Percentiles rank a stretch among this genome's conserved stretches.
Evolutionary conservation across 768 basidiomycete species (phyloP).

Genomic region (Serpula lacrymans): DNA sequence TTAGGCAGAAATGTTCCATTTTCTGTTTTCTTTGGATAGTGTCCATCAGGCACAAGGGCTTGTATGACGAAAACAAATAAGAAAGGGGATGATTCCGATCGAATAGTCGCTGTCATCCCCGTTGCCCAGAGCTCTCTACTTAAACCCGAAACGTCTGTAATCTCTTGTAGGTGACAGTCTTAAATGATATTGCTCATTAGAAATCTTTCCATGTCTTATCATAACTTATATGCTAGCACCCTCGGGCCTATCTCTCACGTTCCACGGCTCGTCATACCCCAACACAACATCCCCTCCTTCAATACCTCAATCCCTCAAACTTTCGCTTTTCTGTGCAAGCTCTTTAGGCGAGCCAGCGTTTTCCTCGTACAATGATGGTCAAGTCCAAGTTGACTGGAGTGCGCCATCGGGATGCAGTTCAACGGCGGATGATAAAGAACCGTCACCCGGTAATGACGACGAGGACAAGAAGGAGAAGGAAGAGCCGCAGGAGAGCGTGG

Average conservation of each 20-base stretch:
- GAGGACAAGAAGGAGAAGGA: conserved; percentile 18
- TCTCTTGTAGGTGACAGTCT: conserved; percentile 44
- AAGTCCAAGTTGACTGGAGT: conserved; percentile 59
- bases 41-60: conserved; percentile 62
- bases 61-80: conserved; percentile 69
- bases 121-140: conserved; percentile 44
- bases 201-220: background rate
- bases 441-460: conserved; percentile 22
- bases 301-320: conserved; percentile 54
- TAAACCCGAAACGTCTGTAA: conserved; percentile 19
- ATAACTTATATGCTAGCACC: conserved; percentile 36
- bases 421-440: conserved; percentile 6
- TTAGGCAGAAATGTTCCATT: too few species aligned
- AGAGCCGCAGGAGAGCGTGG: conserved; percentile 41
- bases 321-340: conserved; percentile 58
- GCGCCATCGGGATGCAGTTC: conserved; percentile 55
- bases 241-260: conserved; percentile 50
- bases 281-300: conserved; percentile 39
- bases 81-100: conserved; percentile 51
- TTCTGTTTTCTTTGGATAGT: conserved; percentile 40
- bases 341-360: conserved; percentile 47
- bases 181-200: conserved; percentile 18
- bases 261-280: conserved; percentile 64
- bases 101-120: conserved; percentile 75
- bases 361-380: conserved; percentile 55